Evolutionary conservation across 1,284 basidiomycete genomes (phyloP), one percentile per base, ranked within the genome.

Genomic region (Filobasidium uniguttulatum): DNA sequence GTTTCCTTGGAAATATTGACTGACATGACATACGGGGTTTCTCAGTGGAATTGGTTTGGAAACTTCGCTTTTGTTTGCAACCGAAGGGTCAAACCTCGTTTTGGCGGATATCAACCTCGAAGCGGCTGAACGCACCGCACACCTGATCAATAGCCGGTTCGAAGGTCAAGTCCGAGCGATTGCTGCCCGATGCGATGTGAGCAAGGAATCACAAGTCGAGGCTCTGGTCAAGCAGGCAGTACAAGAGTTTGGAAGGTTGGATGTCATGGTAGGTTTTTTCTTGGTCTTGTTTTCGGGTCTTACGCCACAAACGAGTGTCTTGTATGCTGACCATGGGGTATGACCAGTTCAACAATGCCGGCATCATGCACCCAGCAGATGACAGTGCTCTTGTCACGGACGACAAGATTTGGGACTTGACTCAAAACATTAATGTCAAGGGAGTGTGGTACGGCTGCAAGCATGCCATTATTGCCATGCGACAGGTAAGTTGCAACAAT

Each of bases 401-500:
- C 61, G 91, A 97, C 70, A 80, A 77, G 57, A 88, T 96, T 67
- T 96, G 91, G 90, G 87, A 93, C 67, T 73, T 89, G 51, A 89
- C 86, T 5, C 87, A 91, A 81, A 75, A 79, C 55, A 83, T 96
- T 73, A 97, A 97, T 68, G 79, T 93, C 66, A 97, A 97, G 71
- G 91, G 91, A 49, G 93, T 96, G 53, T 96, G 91, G 91, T 97
- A 83, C 81, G 91, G 93, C 40, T 91, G 85, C 77, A 94, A 96
- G 71, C 83, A 97, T 64, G 91, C 89, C 6, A 90, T 97, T 63
- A 74, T 83, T 49, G 93, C 91, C 22, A 97, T 97, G 91, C 81
- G 87, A 56, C 72, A 66, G 38, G 68, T 67, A 46, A 56, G 68
- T 30, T n/a, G 29, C 25, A 10, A 22, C 8, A 26, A 8, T 30